Evolutionary conservation across 2,329 filamentous ascomycete genomes (phyloP), one percentile per base, ranked within the genome.

Genomic region (Colletotrichum eremochloae): DNA sequence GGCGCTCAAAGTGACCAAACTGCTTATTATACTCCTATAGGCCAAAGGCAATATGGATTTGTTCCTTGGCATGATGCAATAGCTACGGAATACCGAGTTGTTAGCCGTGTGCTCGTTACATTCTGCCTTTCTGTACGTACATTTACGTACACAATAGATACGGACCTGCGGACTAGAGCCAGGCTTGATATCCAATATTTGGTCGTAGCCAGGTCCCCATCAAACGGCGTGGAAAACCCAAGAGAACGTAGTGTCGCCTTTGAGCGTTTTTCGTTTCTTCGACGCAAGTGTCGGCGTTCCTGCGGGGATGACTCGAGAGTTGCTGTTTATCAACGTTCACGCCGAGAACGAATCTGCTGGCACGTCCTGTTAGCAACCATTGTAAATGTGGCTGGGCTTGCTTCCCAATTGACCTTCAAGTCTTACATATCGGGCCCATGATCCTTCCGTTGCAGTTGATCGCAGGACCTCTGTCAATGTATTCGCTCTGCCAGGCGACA

Each of bases 341-440:
- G 9, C 14, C 24, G 29, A 29, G 14, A 18, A 31, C 8, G 20
- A 53, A 31, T 3, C 50, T 53, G 24, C 24, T 53, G 18, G 20
- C 44, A 31, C 24, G 9, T 9, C 24, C 2, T 53, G 50, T 53
- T 9, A 53, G 24, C 29, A 53, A 53, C 6, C 7, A 11, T 18
- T 11, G 15, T 5, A 5, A 9, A 20, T 20, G 1, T 24, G 29
- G 3, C 7, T 9, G 15, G 14, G 24, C 5, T 5, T 4, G 2
- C 6, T 1, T 31, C 15, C 7, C 14, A 1, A 53, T 4, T 2
- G 29, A 3, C 2, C 3, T 5, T 15, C 3, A 4, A 31, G 6
- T 8, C 9, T 20, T 3, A 33, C 50, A 33, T 53, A 14, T 15
- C 48, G 48, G 9, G 29, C 3, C 42, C 38, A 2, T 7, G 12